Evolutionary conservation across 257 asterid genomes (phyloP).

Genomic region (Orobanche coerulescens): DNA sequence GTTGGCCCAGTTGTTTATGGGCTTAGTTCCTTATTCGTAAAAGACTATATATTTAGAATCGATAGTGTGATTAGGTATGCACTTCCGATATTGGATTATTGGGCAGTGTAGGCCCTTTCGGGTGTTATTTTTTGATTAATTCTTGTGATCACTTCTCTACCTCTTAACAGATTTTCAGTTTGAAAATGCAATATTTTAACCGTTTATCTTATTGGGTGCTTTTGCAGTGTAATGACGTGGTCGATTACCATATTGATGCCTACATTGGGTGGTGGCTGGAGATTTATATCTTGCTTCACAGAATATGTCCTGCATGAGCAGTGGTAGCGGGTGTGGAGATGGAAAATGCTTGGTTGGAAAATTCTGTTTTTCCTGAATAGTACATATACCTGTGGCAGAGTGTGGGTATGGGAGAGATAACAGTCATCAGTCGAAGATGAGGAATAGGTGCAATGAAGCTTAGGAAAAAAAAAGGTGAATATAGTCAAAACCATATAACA

Average conservation of each 20-base stretch:
- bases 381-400: conserved; percentile 28
- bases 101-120: too few relatives aligned
- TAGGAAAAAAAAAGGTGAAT: conserved; percentile 22
- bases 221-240: conserved; percentile 28
- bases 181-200: neutral
- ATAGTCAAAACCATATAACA: conserved; percentile 24
- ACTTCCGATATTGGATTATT: too few relatives aligned
- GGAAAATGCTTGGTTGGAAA: conserved; percentile 28
- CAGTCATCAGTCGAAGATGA: conserved; percentile 29
- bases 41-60: too few relatives aligned
- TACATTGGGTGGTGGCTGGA: conserved; percentile 33
- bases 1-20: too few relatives aligned
- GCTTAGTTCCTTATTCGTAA: too few relatives aligned
- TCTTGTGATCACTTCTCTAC: too few relatives aligned
- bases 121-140: too few relatives aligned
- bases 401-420: conserved; percentile 29
- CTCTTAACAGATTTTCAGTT: neutral
- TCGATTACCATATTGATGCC: conserved; percentile 33
- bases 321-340: conserved; percentile 28
- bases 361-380: conserved; percentile 24
- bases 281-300: conserved; percentile 30
- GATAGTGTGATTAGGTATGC: too few relatives aligned
- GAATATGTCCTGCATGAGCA: conserved; percentile 26
- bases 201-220: conserved; percentile 11
- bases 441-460: conserved; percentile 28